Conservation (phyloP, 23 red algal species). For the Gracilaria domingensis region DNA sequence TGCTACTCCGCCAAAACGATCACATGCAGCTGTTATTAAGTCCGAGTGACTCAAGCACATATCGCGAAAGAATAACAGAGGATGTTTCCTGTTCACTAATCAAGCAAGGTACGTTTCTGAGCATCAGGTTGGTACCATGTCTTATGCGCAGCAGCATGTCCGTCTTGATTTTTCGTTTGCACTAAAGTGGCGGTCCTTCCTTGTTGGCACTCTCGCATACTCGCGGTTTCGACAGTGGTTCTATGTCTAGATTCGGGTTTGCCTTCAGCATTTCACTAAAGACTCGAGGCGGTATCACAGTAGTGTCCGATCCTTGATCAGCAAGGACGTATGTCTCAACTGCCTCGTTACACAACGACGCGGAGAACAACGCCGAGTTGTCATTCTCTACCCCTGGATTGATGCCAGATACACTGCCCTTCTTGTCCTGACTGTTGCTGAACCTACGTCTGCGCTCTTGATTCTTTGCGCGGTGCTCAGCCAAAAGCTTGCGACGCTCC, state of each 20-base stretch:
- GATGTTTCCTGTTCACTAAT: background rate
- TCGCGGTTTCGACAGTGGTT: background rate
- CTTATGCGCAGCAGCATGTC: constrained; percentile 40
- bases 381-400: background rate
- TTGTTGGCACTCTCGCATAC: background rate
- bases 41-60: background rate
- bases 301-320: constrained; percentile 28
- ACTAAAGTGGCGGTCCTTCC: background rate
- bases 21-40: background rate
- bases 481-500: background rate
- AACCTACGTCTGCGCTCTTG: background rate
- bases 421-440: background rate
- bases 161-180: background rate
- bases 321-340: constrained; percentile 22
- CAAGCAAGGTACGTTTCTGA: background rate
- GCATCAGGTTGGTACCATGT: constrained; percentile 26
- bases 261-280: background rate
- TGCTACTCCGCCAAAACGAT: background rate
- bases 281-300: background rate
- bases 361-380: constrained; percentile 9
- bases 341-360: constrained; percentile 3
- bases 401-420: background rate
- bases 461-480: background rate
- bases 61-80: constrained; percentile 10
- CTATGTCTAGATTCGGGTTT: background rate